Base-by-base conservation (phyloP, 441 rosid species). In the Hura crepitans region DNA sequence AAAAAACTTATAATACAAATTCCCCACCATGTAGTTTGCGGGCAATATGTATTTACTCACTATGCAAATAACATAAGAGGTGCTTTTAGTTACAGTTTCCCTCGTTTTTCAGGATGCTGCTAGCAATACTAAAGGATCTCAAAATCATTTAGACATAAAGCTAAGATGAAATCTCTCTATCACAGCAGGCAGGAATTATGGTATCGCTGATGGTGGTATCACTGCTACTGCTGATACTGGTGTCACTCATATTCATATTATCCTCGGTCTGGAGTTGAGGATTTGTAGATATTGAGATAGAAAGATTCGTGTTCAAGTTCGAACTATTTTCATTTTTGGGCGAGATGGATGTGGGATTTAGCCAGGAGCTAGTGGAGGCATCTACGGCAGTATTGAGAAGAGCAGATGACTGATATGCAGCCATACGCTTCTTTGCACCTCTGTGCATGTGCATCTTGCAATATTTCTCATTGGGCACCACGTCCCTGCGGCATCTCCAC, bases 401-500 rank as follows among this genome's bases (percentile, higher is more conserved):
- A 53, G 75, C 69, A 61, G 72, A 60, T 62, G 72, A 49, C 37
- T 71, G 60, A 47, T 74, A 51, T 33, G 73, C 78, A 33, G 65
- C 71, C 2, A 46, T 39, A 1, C 30, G 84, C 75, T 80, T 86
- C 80, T 85, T 89, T 35, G 81, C 81, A 7, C 92, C 93, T 86
- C 97, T 84, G 77, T 91, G 88, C 83, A 87, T 77, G 64, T 91
- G 97, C 71, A 72, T 80, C 6, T 50, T 73, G 31, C 96, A 91
- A 57, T 86, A 91, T 55, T 89, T 89, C 75, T 89, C 83, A 58
- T 73, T 70, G 25, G 86, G 69, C 60, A 89, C 66, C 37, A 74
- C 89, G 35, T 72, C 86, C 66, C 77, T 81, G 47, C 86, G 78
- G 79, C 96, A 84, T 53, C 89, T 81, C 96, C 97, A 89, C 69